A percentile compares a stretch with the other conserved stretches of the same genome.
Evolutionary conservation across 2,329 filamentous ascomycete species (phyloP).

Genomic region (Kalaharituber pfeilii): DNA sequence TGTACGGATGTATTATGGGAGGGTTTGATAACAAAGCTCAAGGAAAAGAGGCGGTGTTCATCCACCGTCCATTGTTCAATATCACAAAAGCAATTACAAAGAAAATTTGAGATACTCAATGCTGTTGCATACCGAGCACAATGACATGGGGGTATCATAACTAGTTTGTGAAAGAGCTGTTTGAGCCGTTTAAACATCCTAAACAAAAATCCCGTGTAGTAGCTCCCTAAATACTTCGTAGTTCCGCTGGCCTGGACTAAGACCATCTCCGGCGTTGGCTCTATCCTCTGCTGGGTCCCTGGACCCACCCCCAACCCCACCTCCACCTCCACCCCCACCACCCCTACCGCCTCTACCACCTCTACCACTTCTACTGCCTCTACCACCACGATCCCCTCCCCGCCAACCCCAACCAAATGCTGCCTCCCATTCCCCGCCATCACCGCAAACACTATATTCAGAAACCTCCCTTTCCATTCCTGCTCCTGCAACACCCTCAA

Average conservation of each 20-base stretch:
- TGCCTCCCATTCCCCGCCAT: conserved; percentile 22
- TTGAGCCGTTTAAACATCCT: too few species aligned
- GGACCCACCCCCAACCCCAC: background rate
- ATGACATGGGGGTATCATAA: too few species aligned
- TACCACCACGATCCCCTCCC: conserved; percentile 35
- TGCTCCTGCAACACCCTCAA: conserved; percentile 40
- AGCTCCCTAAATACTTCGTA: background rate
- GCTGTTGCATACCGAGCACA: too few species aligned
- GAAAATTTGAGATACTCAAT: too few species aligned
- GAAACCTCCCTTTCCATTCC: conserved; percentile 35
- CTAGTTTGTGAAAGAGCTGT: too few species aligned
- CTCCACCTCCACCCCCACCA: conserved; percentile 34
- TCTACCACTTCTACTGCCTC: conserved; percentile 28
- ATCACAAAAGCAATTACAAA: too few species aligned
- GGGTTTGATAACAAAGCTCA: too few species aligned
- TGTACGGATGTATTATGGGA: too few species aligned
- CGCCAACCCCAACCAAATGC: conserved; percentile 41
- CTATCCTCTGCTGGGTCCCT: too few species aligned
- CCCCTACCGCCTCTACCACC: too few species aligned
- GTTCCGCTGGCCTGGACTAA: background rate
- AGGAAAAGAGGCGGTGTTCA: background rate
- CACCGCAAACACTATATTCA: conserved; percentile 21
- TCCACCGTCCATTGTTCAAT: background rate
- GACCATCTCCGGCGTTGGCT: background rate
- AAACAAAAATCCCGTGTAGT: background rate